phyloP scores from a whole-genome alignment of 2,329 filamentous ascomycete species.

The Camillea tinctor region DNA sequence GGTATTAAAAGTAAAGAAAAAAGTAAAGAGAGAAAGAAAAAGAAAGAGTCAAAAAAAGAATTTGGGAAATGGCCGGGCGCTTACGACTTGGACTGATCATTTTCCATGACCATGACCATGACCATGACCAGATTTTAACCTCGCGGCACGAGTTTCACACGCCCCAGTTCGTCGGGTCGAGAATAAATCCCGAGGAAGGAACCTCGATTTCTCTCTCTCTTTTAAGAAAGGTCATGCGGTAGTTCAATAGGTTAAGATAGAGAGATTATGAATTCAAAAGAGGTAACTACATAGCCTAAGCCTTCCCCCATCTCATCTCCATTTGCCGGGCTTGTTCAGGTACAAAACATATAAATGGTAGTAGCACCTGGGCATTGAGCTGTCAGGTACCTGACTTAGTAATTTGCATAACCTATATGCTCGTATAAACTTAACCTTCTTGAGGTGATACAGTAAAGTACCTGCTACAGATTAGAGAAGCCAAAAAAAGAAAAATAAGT shows the following conservation, averaged over 20 bases:
- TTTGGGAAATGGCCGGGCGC: background rate
- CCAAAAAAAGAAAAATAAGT: no score
- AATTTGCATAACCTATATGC: no score
- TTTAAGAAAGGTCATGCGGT: no score
- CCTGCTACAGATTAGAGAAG: no score
- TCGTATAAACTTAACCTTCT: no score
- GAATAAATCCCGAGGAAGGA: slow-evolving; percentile 1
- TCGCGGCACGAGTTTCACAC: background rate
- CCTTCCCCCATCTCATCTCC: no score
- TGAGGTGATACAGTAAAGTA: no score
- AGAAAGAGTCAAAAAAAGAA: background rate
- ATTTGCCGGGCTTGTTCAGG: no score
- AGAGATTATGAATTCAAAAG: background rate
- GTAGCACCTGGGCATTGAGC: no score
- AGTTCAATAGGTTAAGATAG: background rate
- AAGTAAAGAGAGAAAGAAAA: background rate
- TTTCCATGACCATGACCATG: background rate
- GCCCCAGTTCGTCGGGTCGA: slow-evolving; percentile 1
- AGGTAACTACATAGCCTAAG: background rate
- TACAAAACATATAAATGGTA: no score
- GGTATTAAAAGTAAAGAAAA: background rate
- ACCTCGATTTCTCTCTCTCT: no score
- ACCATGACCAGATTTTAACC: background rate
- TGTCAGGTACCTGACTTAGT: no score
- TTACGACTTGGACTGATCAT: background rate